These are phyloP conservation scores for Friedmanniomyces simplex DNA, from an alignment of 495 filamentous ascomycete species.

Conservation along the genomic window DNA sequence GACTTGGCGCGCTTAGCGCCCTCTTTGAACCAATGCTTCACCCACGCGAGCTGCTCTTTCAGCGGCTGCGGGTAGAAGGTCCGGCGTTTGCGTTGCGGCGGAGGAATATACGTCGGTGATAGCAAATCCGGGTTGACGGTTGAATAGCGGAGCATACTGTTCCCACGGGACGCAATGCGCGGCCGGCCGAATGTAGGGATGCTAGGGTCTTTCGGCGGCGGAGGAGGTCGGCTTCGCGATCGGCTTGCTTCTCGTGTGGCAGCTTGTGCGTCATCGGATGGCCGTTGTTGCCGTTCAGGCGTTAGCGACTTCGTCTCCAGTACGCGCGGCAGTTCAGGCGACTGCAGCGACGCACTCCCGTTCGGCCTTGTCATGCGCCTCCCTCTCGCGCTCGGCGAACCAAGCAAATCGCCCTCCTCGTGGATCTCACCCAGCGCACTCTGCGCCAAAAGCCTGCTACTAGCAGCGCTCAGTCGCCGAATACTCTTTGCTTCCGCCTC, in stretches of 20 bases:
- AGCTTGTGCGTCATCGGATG: background rate
- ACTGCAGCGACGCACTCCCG: conserved; percentile 30
- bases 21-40: conserved; percentile 82
- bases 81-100: conserved; percentile 44
- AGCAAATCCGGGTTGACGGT: conserved; percentile 58
- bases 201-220: conserved; percentile 70
- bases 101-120: conserved; percentile 30
- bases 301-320: conserved; percentile 41
- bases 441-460: conserved; percentile 68
- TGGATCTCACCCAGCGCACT: conserved; percentile 57
- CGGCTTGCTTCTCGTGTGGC: conserved; percentile 9
- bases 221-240: conserved; percentile 46
- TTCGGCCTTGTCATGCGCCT: conserved; percentile 27
- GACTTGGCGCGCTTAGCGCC: conserved; percentile 65
- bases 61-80: conserved; percentile 59
- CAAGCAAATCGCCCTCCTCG: conserved; percentile 45
- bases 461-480: conserved; percentile 73
- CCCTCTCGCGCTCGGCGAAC: conserved; percentile 31
- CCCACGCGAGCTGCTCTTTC: conserved; percentile 65
- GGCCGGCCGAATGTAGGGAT: conserved; percentile 2
- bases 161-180: conserved; percentile 28
- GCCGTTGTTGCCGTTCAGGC: conserved; percentile 29
- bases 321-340: conserved; percentile 63
- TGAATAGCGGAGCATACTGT: conserved; percentile 73
- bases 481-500: conserved; percentile 72